These are phyloP conservation scores for Cutaneotrichosporon mucoides DNA, from an alignment of 1,284 basidiomycete genomes.

Conservation along the genomic window DNA sequence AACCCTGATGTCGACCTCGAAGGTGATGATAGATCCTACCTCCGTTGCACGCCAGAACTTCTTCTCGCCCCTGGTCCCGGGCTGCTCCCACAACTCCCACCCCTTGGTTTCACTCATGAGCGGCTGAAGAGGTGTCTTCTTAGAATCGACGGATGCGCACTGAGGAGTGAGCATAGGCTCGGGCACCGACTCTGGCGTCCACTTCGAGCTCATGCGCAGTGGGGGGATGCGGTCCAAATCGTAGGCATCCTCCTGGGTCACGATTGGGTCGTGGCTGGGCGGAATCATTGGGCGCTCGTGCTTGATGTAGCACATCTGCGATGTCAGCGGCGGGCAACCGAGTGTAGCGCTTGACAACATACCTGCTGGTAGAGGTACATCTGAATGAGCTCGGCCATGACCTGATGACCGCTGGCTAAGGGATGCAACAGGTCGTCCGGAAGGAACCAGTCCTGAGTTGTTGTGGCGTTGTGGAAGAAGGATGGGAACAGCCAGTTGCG, in stretches of 20 bases:
- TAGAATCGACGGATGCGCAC: constrained; percentile 1
- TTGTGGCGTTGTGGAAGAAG: not conserved
- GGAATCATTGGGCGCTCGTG: not conserved
- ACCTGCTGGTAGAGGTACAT: constrained; percentile 2
- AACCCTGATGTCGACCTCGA: constrained; percentile 35
- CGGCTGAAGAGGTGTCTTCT: not conserved
- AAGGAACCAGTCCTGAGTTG: not conserved
- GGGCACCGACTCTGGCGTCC: not conserved
- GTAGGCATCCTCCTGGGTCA: not conserved
- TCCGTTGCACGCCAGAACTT: constrained; percentile 16
- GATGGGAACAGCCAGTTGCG: constrained; percentile 5
- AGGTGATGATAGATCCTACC: constrained; percentile 34
- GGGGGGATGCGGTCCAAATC: not conserved
- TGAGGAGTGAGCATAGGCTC: not conserved
- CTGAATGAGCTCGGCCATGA: constrained; percentile 7
- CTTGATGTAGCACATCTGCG: constrained; percentile 1
- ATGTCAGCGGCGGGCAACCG: no score
- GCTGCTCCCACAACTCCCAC: not conserved
- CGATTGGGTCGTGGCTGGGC: not conserved
- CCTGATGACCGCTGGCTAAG: not conserved
- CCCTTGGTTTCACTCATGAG: not conserved
- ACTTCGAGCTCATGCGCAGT: not conserved
- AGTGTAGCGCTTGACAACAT: no score
- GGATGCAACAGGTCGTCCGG: not conserved
- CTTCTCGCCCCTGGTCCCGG: constrained; percentile 1